Conservation (phyloP, 495 filamentous ascomycete species). For the Symbiotaphrina buchneri region DNA sequence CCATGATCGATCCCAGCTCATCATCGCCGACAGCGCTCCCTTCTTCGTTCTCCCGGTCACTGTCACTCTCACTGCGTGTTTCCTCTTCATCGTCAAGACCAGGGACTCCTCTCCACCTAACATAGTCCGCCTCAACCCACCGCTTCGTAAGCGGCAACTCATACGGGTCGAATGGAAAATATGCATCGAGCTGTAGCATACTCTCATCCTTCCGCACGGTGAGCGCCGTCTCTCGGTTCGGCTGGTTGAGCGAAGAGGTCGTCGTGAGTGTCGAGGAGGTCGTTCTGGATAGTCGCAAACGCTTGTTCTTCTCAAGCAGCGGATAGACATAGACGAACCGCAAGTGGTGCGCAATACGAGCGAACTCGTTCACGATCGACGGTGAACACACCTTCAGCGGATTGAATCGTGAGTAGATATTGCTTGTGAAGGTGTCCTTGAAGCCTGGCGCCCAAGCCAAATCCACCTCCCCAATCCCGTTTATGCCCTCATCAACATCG, state of each 20-base stretch:
- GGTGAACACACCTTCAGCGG: slow-evolving; percentile 93
- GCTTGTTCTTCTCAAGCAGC: slow-evolving; percentile 80
- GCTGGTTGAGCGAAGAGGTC: slow-evolving; percentile 16
- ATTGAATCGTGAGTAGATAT: slow-evolving; percentile 74
- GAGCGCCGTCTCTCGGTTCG: slow-evolving; percentile 40
- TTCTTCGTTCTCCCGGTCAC: slow-evolving; percentile 18
- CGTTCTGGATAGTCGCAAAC: slow-evolving; percentile 39
- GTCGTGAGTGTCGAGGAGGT: slow-evolving; percentile 11
- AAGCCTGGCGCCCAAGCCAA: slow-evolving; percentile 51
- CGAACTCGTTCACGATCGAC: slow-evolving; percentile 75
- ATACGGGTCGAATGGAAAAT: slow-evolving; percentile 96
- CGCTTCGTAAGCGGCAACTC: slow-evolving; percentile 59
- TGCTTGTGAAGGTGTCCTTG: slow-evolving; percentile 43
- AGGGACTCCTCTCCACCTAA: slow-evolving; percentile 59
- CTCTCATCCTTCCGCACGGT: slow-evolving; percentile 35
- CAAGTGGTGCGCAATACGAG: slow-evolving; percentile 61
- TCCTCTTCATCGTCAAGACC: slow-evolving; percentile 32
- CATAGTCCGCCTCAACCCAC: slow-evolving; percentile 73
- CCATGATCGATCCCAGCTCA: too few relatives aligned
- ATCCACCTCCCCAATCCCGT: slow-evolving; percentile 34
- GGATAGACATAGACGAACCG: slow-evolving; percentile 72
- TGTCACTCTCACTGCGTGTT: too few relatives aligned
- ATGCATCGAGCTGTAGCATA: slow-evolving; percentile 62
- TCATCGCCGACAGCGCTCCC: slow-evolving; percentile 30
- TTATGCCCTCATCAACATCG: slow-evolving; percentile 23